These are phyloP conservation scores for Neurospora pannonica DNA, from an alignment of 495 filamentous ascomycete genomes.

Conservation along the genomic window DNA sequence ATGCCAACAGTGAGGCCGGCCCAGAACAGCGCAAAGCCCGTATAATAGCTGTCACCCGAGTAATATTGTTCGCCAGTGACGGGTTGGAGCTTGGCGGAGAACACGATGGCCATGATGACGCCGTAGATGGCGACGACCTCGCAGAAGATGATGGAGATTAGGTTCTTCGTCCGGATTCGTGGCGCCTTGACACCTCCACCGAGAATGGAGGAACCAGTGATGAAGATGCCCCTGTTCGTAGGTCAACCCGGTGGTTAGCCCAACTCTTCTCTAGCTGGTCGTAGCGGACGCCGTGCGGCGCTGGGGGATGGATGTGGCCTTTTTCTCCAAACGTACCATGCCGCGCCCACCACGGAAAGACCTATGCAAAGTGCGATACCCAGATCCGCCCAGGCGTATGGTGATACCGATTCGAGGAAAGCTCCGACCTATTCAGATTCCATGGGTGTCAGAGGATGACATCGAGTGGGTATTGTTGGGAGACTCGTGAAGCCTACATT, in stretches of 20 bases:
- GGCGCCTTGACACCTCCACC: slow-evolving; percentile 94
- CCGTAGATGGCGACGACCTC: slow-evolving; percentile 99
- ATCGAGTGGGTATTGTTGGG: slow-evolving; percentile 5
- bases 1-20: slow-evolving; percentile 83
- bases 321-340: slow-evolving; percentile 59
- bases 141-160: slow-evolving; percentile 99
- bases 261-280: neutral
- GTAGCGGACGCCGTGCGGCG: neutral
- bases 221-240: slow-evolving; percentile 82
- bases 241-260: neutral
- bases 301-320: neutral
- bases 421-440: slow-evolving; percentile 90
- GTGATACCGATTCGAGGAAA: slow-evolving; percentile 90
- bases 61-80: slow-evolving; percentile 53
- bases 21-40: slow-evolving; percentile 97
- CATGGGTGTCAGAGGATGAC: slow-evolving; percentile 17
- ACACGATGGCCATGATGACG: slow-evolving; percentile 98
- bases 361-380: slow-evolving; percentile 94
- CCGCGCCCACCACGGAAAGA: slow-evolving; percentile 88
- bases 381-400: slow-evolving; percentile 83
- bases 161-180: slow-evolving; percentile 95
- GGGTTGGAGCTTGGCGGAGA: slow-evolving; percentile 75
- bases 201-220: slow-evolving; percentile 96
- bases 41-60: slow-evolving; percentile 74
- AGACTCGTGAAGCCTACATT: slow-evolving; percentile 53